Conservation (phyloP, 768 basidiomycete genomes). For the Termitomyces sp. region DNA sequence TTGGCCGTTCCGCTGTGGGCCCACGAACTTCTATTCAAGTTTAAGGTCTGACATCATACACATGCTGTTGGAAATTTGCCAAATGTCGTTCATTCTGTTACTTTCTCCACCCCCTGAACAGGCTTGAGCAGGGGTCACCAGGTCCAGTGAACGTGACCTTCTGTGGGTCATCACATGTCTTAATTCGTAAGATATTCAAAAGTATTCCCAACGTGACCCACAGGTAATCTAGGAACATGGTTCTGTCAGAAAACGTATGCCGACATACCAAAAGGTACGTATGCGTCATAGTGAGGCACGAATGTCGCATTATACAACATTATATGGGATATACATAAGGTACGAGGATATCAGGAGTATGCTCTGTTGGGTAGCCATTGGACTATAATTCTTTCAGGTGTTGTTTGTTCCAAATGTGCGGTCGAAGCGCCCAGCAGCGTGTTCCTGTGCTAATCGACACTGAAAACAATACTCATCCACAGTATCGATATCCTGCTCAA, state of each 20-base stretch:
- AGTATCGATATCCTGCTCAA: slow-evolving; percentile 62
- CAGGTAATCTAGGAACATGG: neutral
- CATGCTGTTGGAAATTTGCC: neutral
- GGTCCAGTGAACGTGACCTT: slow-evolving; percentile 8
- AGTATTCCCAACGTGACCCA: neutral
- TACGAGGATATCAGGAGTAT: slow-evolving; percentile 1
- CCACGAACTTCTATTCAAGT: neutral
- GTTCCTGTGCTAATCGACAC: slow-evolving; percentile 54
- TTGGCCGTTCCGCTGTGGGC: neutral
- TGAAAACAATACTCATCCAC: slow-evolving; percentile 69
- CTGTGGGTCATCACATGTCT: slow-evolving; percentile 2
- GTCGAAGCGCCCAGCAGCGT: slow-evolving; percentile 21
- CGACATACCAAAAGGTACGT: neutral
- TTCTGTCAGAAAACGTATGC: slow-evolving; percentile 3
- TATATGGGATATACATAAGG: slow-evolving; percentile 12
- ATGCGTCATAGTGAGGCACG: slow-evolving; percentile 15
- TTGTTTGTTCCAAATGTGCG: slow-evolving; percentile 9
- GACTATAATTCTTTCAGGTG: neutral
- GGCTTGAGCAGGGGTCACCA: neutral
- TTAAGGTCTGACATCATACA: neutral
- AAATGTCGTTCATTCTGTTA: neutral
- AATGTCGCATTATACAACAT: slow-evolving; percentile 8
- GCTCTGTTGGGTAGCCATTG: neutral
- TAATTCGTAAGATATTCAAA: neutral
- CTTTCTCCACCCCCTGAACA: neutral